Evolutionary conservation across 495 filamentous ascomycete genomes (phyloP).

Genomic region (Hypoxylon crocopeplum): DNA sequence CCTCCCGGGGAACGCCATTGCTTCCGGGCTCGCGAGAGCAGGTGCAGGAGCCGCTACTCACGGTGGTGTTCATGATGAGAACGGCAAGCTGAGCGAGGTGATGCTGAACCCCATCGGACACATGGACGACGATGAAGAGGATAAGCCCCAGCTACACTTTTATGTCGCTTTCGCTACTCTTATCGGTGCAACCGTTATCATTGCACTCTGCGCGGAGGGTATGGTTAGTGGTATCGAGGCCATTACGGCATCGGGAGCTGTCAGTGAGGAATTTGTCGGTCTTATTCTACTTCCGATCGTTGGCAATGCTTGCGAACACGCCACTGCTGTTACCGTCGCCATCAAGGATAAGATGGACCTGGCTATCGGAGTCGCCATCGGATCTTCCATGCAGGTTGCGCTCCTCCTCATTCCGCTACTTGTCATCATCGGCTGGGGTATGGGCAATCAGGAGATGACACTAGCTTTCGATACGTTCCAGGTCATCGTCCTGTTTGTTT

Average conservation of each 20-base stretch:
- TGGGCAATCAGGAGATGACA: slow-evolving; percentile 72
- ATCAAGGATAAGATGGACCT: slow-evolving; percentile 93
- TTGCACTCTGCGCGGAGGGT: slow-evolving; percentile 88
- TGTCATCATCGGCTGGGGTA: slow-evolving; percentile 82
- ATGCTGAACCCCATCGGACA: slow-evolving; percentile 35
- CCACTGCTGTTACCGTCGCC: slow-evolving; percentile 84
- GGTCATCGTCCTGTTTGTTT: slow-evolving; percentile 78
- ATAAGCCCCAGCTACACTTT: slow-evolving; percentile 75
- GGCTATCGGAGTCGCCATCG: slow-evolving; percentile 83
- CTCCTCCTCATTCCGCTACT: slow-evolving; percentile 78
- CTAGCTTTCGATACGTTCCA: slow-evolving; percentile 85
- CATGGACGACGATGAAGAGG: slow-evolving; percentile 62
- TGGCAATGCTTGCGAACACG: slow-evolving; percentile 87
- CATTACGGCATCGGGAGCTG: slow-evolving; percentile 61
- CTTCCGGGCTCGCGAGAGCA: slow-evolving; percentile 64
- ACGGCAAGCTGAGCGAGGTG: slow-evolving; percentile 53
- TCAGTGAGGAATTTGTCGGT: slow-evolving; percentile 81
- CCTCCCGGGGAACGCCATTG: slow-evolving; percentile 63
- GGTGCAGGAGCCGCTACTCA: slow-evolving; percentile 53
- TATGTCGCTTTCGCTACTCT: slow-evolving; percentile 74
- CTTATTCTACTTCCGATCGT: slow-evolving; percentile 89
- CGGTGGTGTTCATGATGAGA: slow-evolving; percentile 50
- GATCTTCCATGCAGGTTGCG: slow-evolving; percentile 87
- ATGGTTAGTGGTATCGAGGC: slow-evolving; percentile 83
- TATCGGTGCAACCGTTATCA: slow-evolving; percentile 73